Conservation (phyloP, 306 rosid genomes). For the Chamaecrista fasciculata region DNA sequence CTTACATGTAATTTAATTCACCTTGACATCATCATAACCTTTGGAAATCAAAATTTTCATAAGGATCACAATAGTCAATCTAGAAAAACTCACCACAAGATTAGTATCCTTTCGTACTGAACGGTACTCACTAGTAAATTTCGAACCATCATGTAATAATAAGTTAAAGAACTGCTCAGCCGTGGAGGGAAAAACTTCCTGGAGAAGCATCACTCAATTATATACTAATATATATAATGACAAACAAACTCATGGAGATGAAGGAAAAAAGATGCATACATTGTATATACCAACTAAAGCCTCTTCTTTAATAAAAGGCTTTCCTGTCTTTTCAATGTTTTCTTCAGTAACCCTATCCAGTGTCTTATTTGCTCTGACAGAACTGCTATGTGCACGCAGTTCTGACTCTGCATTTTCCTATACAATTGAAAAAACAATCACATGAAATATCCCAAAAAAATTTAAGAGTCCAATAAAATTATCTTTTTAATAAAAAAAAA, state of each 20-base stretch:
- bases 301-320: constrained; percentile 75
- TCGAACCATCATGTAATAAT: constrained; percentile 66
- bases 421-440: constrained; percentile 29
- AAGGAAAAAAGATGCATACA: constrained; percentile 45
- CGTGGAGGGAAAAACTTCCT: constrained; percentile 80
- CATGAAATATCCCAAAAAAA: constrained; percentile 15
- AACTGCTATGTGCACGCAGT: constrained; percentile 96
- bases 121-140: constrained; percentile 62
- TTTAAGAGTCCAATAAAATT: constrained; percentile 1
- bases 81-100: constrained; percentile 72
- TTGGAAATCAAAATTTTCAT: constrained; percentile 9
- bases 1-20: not conserved
- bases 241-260: constrained; percentile 9
- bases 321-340: constrained; percentile 51
- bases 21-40: constrained; percentile 17
- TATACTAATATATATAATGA: constrained; percentile 21
- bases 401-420: constrained; percentile 94
- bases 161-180: constrained; percentile 77
- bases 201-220: constrained; percentile 40
- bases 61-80: constrained; percentile 24
- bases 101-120: constrained; percentile 75
- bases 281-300: constrained; percentile 63
- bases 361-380: constrained; percentile 55
- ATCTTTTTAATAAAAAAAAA: not conserved
- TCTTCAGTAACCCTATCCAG: constrained; percentile 54